These are phyloP conservation scores for Rhodotorula sphaerocarpa DNA, from an alignment of 768 basidiomycete genomes.

Conservation along the genomic window DNA sequence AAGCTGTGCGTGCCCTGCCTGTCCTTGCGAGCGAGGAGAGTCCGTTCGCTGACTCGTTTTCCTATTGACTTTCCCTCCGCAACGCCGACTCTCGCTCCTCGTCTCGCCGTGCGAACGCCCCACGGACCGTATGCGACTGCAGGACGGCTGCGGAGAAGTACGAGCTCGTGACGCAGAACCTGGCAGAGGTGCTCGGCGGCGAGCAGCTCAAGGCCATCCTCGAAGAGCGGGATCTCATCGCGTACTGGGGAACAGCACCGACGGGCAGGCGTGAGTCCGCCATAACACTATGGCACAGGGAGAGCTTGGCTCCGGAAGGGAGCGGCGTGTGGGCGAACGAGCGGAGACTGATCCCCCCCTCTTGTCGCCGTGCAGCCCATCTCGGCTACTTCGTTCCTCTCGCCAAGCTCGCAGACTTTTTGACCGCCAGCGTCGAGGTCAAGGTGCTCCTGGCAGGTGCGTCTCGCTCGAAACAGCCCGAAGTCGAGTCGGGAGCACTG, in stretches of 20 bases:
- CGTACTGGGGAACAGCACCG: slow-evolving; percentile 67
- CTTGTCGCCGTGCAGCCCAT: too few species aligned
- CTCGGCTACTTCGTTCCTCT: slow-evolving; percentile 94
- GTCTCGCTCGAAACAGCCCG: slow-evolving; percentile 1
- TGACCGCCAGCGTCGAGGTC: slow-evolving; percentile 83
- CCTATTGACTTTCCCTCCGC: not conserved
- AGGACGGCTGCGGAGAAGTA: slow-evolving; percentile 46
- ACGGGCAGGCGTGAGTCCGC: slow-evolving; percentile 76
- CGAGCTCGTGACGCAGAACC: slow-evolving; percentile 71
- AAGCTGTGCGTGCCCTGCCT: slow-evolving; percentile 13
- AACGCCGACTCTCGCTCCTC: not conserved
- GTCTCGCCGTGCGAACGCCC: not conserved
- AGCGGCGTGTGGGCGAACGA: too few species aligned
- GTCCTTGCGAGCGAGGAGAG: not conserved
- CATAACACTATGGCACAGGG: too few species aligned
- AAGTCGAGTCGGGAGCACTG: not conserved
- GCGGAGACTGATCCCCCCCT: too few species aligned
- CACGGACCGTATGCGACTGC: not conserved
- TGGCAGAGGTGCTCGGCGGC: slow-evolving; percentile 80
- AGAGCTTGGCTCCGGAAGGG: too few species aligned
- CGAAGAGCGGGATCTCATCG: slow-evolving; percentile 23
- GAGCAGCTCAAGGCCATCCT: slow-evolving; percentile 68
- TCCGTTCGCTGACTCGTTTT: not conserved
- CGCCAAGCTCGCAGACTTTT: slow-evolving; percentile 91
- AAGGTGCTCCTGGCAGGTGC: slow-evolving; percentile 71